Percentiles rank a stretch among this genome's conserved stretches.
Evolutionary conservation across 148 eudicot genomes (phyloP).

Genomic region (Cornus florida): DNA sequence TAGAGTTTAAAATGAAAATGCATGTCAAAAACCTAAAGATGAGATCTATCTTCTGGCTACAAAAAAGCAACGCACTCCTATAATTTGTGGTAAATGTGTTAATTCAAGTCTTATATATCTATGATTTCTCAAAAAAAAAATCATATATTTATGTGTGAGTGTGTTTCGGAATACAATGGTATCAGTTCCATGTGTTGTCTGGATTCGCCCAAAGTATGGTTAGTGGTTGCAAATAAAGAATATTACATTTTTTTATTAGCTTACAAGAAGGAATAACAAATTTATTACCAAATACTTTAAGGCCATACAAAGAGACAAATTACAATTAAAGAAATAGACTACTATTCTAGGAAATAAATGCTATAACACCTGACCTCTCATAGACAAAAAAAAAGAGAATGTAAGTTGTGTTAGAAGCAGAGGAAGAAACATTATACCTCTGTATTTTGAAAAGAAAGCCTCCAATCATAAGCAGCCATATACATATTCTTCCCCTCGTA

Average conservation of each 20-base stretch:
- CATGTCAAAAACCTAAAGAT: not conserved
- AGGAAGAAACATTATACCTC: conserved; percentile 39
- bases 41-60: not conserved
- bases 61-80: not conserved
- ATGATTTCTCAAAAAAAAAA: no score
- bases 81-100: not conserved
- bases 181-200: not conserved
- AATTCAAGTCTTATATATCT: not conserved
- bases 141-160: not conserved
- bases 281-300: not conserved
- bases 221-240: not conserved
- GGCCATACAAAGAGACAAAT: not conserved
- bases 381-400: not conserved
- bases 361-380: not conserved
- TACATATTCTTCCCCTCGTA: conserved; percentile 65
- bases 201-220: not conserved
- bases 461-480: conserved; percentile 78
- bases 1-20: not conserved
- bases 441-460: conserved; percentile 69
- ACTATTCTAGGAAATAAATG: not conserved
- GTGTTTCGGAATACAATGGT: not conserved
- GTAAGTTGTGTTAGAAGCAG: not conserved
- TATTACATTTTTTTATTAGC: not conserved
- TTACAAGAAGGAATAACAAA: not conserved
- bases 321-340: not conserved